These are phyloP conservation scores for Alloteropsis angusta DNA, from an alignment of 202 grass and related monocot genomes.

Conservation along the genomic window DNA sequence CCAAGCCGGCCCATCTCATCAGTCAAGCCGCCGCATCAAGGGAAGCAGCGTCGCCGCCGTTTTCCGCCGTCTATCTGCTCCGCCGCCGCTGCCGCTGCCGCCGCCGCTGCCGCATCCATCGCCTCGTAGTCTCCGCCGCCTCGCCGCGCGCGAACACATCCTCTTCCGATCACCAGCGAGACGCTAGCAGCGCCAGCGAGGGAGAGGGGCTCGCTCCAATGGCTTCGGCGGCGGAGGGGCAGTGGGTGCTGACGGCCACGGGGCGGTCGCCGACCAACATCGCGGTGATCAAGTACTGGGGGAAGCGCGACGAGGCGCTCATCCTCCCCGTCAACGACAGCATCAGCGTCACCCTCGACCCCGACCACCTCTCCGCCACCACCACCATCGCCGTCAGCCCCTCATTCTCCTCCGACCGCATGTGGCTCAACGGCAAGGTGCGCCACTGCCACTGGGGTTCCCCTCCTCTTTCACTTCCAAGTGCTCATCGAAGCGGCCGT, in stretches of 20 bases:
- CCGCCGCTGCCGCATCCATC: background rate
- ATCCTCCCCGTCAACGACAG: conserved; percentile 90
- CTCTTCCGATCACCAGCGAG: background rate
- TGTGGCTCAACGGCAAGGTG: conserved; percentile 52
- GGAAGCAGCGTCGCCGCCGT: background rate
- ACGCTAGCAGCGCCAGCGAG: background rate
- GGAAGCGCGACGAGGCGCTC: conserved; percentile 81
- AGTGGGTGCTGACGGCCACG: conserved; percentile 81
- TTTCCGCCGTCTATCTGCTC: background rate
- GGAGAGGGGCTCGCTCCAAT: background rate
- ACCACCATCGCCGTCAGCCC: conserved; percentile 83
- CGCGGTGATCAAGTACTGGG: conserved; percentile 96
- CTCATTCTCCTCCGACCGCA: conserved; percentile 38
- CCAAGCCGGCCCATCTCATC: background rate
- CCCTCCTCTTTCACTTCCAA: background rate
- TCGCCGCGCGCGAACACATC: background rate
- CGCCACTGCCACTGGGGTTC: background rate
- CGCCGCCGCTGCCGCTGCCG: too few relatives aligned
- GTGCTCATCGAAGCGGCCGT: background rate
- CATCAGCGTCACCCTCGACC: conserved; percentile 89
- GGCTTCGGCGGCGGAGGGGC: conserved; percentile 11
- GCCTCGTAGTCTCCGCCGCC: background rate
- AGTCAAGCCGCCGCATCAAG: background rate
- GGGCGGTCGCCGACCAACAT: conserved; percentile 85
- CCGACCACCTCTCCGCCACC: conserved; percentile 85